Base-by-base conservation (phyloP, 2,329 filamentous ascomycete species). In the Penicillium sp. region DNA sequence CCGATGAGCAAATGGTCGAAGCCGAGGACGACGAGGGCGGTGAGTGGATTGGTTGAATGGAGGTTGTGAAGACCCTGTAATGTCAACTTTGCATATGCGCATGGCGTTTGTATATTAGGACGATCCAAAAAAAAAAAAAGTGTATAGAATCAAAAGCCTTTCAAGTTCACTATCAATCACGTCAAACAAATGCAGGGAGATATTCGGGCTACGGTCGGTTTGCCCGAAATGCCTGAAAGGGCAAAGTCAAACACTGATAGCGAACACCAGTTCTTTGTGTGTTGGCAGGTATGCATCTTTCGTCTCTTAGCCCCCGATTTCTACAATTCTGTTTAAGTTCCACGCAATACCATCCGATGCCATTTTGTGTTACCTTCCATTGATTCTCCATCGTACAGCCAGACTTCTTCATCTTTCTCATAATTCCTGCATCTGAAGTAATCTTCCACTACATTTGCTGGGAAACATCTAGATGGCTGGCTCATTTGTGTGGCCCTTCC, bases 11-110 rank as follows among this genome's bases (percentile, higher is more conserved):
- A 36, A 68, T 69, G 63, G 62, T 52, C 31, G 69, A 67, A 53
- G 65, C 51, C 13, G 68, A 71, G 36, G 74, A 75, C n/a, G 74
- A 69, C 15, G 79, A 78, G 49, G 73, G 66, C 16, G 73, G 66
- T n/a, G 77, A 76, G 47, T 83, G 80, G 81, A 73, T 81, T 59
- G 81, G 81, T 8, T 64, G 80, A 81, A 63, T 78, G 69, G 69
- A 45, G 16, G 21, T 42, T 10, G 44, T 43, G 44, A 47, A 43
- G 36, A 49, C 38, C 46, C 45, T 53, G 39, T 54, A 60, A 51
- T 63, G 52, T 58, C 53, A 56, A 58, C 39, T 63, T 68, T 65
- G 66, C 67, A 70, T 60, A 34, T 65, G 58, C 58, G 57, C 61
- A 49, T 51, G 59, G 60, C 58, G 57, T 59, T 57, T 60, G 57